Evolutionary conservation across 176 grass and related monocot species (phyloP).

Genomic region (Hyparrhenia diplandra): DNA sequence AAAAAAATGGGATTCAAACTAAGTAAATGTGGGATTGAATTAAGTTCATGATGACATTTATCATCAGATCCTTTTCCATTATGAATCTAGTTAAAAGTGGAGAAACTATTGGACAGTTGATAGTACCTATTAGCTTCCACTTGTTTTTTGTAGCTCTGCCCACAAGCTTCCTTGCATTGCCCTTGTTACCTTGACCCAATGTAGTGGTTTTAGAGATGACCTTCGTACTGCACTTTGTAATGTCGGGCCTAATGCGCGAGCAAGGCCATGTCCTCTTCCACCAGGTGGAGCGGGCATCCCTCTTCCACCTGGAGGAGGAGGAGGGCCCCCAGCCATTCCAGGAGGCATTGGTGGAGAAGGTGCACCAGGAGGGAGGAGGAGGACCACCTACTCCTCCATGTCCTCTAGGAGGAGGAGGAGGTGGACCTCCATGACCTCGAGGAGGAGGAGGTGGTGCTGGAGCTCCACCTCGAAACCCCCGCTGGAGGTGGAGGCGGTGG

Average conservation of each 20-base stretch:
- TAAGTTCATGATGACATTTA: background rate
- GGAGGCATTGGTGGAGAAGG: slow-evolving; percentile 51
- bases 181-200: slow-evolving; percentile 94
- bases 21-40: background rate
- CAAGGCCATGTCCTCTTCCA: slow-evolving; percentile 64
- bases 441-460: slow-evolving; percentile 45
- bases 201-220: slow-evolving; percentile 84
- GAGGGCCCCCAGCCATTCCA: slow-evolving; percentile 42
- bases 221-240: slow-evolving; percentile 30
- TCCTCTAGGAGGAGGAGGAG: slow-evolving; percentile 58
- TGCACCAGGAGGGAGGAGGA: slow-evolving; percentile 36
- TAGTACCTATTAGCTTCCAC: slow-evolving; percentile 66
- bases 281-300: slow-evolving; percentile 44
- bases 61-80: slow-evolving; percentile 8
- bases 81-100: background rate
- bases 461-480: slow-evolving; percentile 40
- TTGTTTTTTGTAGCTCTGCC: slow-evolving; percentile 89
- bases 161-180: slow-evolving; percentile 91
- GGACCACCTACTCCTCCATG: slow-evolving; percentile 28
- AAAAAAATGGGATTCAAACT: background rate
- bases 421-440: slow-evolving; percentile 23
- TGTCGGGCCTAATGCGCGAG: slow-evolving; percentile 37
- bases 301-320: slow-evolving; percentile 59
- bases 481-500: slow-evolving; percentile 23
- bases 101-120: slow-evolving; percentile 13